Evolutionary conservation across 345 rosid species (phyloP).

Genomic region (Citrus medica): DNA sequence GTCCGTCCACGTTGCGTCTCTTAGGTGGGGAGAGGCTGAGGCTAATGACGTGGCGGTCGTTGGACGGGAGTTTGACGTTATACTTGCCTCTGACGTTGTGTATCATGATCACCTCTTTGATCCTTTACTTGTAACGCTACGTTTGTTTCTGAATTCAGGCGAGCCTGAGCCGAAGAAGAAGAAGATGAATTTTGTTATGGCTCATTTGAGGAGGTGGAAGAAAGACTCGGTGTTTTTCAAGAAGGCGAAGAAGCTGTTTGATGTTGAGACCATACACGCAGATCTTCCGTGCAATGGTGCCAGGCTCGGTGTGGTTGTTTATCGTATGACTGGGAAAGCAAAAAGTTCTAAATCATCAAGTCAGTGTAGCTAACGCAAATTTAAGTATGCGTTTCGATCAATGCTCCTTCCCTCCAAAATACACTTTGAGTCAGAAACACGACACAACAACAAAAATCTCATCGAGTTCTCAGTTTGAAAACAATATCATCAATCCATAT

Average conservation of each 20-base stretch:
- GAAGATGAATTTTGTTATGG: slow-evolving; percentile 54
- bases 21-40: slow-evolving; percentile 66
- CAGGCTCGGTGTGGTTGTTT: slow-evolving; percentile 60
- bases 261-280: slow-evolving; percentile 40
- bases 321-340: slow-evolving; percentile 36
- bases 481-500: no score
- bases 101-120: slow-evolving; percentile 65
- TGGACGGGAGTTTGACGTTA: slow-evolving; percentile 47
- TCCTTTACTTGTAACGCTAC: slow-evolving; percentile 63
- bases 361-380: neutral
- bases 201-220: slow-evolving; percentile 81
- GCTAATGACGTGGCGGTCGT: slow-evolving; percentile 41
- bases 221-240: slow-evolving; percentile 68
- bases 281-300: slow-evolving; percentile 50
- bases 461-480: no score
- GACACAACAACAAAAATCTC: neutral
- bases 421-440: neutral
- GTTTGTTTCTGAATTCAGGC: slow-evolving; percentile 30
- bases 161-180: slow-evolving; percentile 7
- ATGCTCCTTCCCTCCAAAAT: neutral
- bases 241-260: slow-evolving; percentile 67
- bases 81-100: slow-evolving; percentile 81
- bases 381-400: neutral
- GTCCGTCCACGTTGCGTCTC: slow-evolving; percentile 46
- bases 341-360: neutral